A percentile compares a stretch with the other conserved stretches of the same genome.
These are phyloP conservation scores for Saturnispora hagleri DNA, from an alignment of 805 yeast species.

Conservation along the genomic window DNA sequence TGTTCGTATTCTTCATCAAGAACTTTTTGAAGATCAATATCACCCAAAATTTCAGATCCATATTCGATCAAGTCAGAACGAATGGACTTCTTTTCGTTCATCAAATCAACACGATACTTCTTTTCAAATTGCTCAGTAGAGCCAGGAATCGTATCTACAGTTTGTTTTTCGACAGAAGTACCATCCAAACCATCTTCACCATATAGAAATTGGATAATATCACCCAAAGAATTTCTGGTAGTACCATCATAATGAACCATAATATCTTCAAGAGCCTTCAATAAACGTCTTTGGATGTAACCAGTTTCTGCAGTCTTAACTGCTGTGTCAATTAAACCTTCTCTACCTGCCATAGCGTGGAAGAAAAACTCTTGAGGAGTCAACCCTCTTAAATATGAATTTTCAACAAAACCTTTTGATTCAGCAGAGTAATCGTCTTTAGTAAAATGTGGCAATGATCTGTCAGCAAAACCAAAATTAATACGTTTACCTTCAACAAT, in stretches of 20 bases:
- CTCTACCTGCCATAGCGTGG: conserved; percentile 99
- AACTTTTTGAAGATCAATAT: conserved; percentile 67
- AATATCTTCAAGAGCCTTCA: conserved; percentile 96
- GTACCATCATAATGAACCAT: conserved; percentile 95
- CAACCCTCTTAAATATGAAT: conserved; percentile 91
- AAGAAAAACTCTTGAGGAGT: conserved; percentile 98
- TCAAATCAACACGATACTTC: conserved; percentile 78
- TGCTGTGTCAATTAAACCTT: conserved; percentile 98
- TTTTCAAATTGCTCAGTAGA: conserved; percentile 74
- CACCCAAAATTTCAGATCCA: conserved; percentile 87
- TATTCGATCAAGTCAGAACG: conserved; percentile 74
- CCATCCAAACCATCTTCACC: conserved; percentile 99
- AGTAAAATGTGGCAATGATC: conserved; percentile 95
- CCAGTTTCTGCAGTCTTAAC: conserved; percentile 99
- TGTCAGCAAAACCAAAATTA: conserved; percentile 92
- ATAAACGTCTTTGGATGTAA: conserved; percentile 94
- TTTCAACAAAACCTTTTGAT: conserved; percentile 96
- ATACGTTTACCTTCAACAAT: conserved; percentile 99
- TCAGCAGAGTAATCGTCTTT: conserved; percentile 98
- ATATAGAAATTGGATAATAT: conserved; percentile 87
- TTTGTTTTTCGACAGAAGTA: conserved; percentile 93
- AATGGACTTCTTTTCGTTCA: conserved; percentile 52
- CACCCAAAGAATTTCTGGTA: conserved; percentile 95
- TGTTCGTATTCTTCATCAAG: conserved; percentile 82
- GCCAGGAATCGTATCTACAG: conserved; percentile 92